These are phyloP conservation scores for Aspergillus uvarum DNA, from an alignment of 2,329 filamentous ascomycete species.

Conservation along the genomic window DNA sequence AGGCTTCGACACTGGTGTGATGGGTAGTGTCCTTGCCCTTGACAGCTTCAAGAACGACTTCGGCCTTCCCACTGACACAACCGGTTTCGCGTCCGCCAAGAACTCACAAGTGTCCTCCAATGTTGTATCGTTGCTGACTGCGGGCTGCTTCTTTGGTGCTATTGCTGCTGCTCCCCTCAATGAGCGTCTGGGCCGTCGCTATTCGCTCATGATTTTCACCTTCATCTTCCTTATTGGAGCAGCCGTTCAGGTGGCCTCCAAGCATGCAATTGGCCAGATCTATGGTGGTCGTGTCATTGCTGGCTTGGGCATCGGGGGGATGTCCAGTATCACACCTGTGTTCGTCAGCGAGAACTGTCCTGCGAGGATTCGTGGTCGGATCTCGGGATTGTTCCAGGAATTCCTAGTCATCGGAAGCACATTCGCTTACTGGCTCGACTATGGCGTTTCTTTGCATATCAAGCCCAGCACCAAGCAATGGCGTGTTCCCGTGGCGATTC, in stretches of 20 bases:
- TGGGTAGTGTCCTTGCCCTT: conserved; percentile 43
- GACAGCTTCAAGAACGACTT: conserved; percentile 44
- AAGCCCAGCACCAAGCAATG: conserved; percentile 50
- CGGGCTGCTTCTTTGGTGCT: conserved; percentile 42
- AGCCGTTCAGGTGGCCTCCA: conserved; percentile 34
- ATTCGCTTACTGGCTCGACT: conserved; percentile 55
- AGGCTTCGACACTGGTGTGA: conserved; percentile 47
- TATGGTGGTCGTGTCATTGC: conserved; percentile 41
- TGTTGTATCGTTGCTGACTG: conserved; percentile 39
- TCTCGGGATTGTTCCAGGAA: conserved; percentile 40
- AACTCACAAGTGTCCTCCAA: conserved; percentile 42
- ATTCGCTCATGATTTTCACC: conserved; percentile 36
- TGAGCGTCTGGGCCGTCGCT: conserved; percentile 37
- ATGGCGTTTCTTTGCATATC: conserved; percentile 50
- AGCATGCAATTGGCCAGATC: conserved; percentile 33
- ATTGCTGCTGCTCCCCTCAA: conserved; percentile 38
- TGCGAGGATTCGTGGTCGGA: conserved; percentile 32
- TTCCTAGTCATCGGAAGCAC: conserved; percentile 46
- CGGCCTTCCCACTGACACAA: conserved; percentile 33
- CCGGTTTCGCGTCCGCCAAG: conserved; percentile 32
- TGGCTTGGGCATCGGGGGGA: conserved; percentile 39
- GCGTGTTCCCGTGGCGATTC: conserved; percentile 54
- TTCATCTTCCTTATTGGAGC: conserved; percentile 38
- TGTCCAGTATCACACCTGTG: conserved; percentile 41
- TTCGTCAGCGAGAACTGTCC: conserved; percentile 40